Evolutionary conservation across 1,284 basidiomycete genomes (phyloP).

Genomic region (Austropuccinia psidii): DNA sequence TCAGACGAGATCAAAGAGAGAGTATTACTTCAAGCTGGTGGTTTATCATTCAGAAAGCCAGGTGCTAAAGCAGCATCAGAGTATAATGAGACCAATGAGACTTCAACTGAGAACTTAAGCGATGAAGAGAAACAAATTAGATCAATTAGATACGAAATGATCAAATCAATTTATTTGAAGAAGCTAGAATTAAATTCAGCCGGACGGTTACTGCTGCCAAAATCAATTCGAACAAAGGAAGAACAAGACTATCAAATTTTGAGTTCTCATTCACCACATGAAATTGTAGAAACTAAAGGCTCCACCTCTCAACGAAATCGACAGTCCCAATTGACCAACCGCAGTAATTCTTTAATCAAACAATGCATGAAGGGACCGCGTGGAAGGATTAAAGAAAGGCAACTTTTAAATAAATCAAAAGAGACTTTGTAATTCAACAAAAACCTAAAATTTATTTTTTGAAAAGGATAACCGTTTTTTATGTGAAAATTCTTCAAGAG

Average conservation of each 20-base stretch:
- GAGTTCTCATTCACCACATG: no score
- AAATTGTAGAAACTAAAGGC: no score
- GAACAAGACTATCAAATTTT: constrained; percentile 24
- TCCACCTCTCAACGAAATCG: not conserved
- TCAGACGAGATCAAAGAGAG: constrained; percentile 21
- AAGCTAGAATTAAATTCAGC: constrained; percentile 28
- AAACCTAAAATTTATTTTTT: no score
- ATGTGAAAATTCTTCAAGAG: no score
- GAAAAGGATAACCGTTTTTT: no score
- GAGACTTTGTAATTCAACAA: no score
- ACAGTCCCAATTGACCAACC: not conserved
- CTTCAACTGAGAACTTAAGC: not conserved
- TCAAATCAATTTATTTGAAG: constrained; percentile 33
- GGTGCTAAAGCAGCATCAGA: not conserved
- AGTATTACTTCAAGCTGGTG: constrained; percentile 22
- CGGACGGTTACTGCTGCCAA: constrained; percentile 19
- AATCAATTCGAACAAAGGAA: constrained; percentile 18
- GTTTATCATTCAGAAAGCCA: constrained; percentile 22
- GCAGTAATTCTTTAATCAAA: constrained; percentile 14
- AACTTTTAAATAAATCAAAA: no score
- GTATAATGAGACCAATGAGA: not conserved
- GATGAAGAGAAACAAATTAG: constrained; percentile 27
- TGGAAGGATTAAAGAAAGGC: constrained; percentile 29
- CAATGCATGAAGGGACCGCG: constrained; percentile 31
- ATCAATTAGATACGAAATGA: constrained; percentile 33